Conservation (phyloP, 257 asterid genomes). For the Fraxinus americana region DNA sequence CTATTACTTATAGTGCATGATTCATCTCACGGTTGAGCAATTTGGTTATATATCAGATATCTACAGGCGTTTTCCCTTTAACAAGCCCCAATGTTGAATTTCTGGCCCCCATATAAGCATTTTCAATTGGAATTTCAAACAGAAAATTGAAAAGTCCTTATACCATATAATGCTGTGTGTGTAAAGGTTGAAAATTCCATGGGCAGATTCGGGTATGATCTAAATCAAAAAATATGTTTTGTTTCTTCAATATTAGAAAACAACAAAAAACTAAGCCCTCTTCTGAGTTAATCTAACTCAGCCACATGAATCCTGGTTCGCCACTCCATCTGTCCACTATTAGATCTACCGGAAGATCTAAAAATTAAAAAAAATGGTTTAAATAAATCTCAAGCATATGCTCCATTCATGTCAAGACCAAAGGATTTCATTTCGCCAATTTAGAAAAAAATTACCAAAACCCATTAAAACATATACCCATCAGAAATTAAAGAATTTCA, state of each 20-base stretch:
- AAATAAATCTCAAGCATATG: background rate
- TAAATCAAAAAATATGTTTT: too few species aligned
- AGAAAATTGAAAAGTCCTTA: background rate
- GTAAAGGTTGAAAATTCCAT: too few species aligned
- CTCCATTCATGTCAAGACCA: background rate
- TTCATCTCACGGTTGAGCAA: background rate
- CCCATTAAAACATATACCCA: background rate
- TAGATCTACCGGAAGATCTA: background rate
- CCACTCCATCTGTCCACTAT: background rate
- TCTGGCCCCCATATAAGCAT: background rate
- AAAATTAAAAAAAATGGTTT: too few species aligned
- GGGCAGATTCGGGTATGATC: too few species aligned
- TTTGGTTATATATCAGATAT: background rate
- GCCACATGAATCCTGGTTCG: background rate
- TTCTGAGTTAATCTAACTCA: background rate
- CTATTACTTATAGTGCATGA: background rate
- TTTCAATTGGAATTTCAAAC: background rate
- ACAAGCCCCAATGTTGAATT: background rate
- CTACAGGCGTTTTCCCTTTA: background rate
- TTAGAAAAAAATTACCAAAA: background rate
- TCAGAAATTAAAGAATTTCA: background rate
- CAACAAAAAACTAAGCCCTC: background rate
- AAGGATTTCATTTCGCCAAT: background rate
- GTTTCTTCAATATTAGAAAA: background rate
- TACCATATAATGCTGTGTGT: background rate